A percentile compares a stretch with the other conserved stretches of the same genome.
phyloP scores from a whole-genome alignment of 2,329 filamentous ascomycete genomes.

The Zymoseptoria tritici region DNA sequence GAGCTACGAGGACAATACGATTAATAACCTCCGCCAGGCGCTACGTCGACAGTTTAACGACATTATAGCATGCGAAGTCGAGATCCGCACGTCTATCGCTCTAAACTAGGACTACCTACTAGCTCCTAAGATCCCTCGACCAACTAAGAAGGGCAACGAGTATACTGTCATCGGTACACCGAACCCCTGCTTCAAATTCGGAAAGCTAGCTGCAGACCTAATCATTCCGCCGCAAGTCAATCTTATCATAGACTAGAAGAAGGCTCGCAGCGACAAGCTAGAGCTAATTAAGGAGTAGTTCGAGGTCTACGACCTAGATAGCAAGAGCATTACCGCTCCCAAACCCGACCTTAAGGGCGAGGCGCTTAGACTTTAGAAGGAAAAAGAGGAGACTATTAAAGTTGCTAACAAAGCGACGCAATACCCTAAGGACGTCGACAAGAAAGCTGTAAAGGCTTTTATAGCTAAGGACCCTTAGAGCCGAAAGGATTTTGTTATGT shows the following conservation, averaged over 20 bases:
- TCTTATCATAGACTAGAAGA: too few species aligned
- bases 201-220: neutral
- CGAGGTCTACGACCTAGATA: neutral
- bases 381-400: neutral
- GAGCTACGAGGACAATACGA: neutral
- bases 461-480: neutral
- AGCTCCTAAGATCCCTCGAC: neutral
- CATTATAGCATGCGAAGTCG: neutral
- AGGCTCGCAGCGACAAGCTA: neutral
- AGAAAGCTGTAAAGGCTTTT: neutral
- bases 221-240: too few species aligned
- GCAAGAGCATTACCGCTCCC: neutral
- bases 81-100: neutral
- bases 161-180: neutral
- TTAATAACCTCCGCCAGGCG: neutral
- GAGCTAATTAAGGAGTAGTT: neutral
- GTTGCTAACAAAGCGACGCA: too few species aligned
- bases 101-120: neutral
- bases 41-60: neutral
- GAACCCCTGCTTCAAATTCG: neutral
- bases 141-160: neutral
- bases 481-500: neutral
- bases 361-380: neutral
- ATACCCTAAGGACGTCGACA: too few species aligned
- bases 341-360: neutral